A percentile compares a stretch with the other conserved stretches of the same genome.
Conservation (phyloP, 805 yeast species). For the Ogataea saltuana region DNA sequence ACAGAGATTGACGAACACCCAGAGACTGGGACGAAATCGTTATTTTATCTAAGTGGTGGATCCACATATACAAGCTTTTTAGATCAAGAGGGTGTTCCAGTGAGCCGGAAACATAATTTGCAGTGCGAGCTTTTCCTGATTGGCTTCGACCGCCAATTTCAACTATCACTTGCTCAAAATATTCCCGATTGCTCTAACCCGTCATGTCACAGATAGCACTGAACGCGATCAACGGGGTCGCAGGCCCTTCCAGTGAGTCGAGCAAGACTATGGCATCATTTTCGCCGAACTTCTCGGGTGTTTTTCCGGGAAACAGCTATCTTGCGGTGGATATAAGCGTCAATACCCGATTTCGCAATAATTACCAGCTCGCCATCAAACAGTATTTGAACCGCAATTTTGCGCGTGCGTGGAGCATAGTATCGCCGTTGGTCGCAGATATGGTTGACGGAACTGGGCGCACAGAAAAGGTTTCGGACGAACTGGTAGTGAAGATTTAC, state of each 20-base stretch:
- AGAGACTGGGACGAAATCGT: neutral
- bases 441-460: slow-evolving; percentile 11
- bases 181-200: no score
- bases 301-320: no score
- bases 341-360: slow-evolving; percentile 23
- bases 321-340: slow-evolving; percentile 16
- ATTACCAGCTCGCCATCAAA: slow-evolving; percentile 43
- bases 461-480: slow-evolving; percentile 2
- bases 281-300: slow-evolving; percentile 13
- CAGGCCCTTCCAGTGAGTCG: neutral
- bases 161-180: no score
- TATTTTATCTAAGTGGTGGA: neutral
- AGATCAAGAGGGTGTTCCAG: neutral
- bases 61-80: neutral
- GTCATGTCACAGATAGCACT: slow-evolving; percentile 18
- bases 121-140: no score
- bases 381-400: slow-evolving; percentile 40
- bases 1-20: neutral
- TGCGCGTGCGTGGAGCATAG: slow-evolving; percentile 29
- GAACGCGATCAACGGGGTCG: slow-evolving; percentile 13
- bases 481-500: slow-evolving; percentile 23
- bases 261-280: neutral
- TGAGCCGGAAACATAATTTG: no score
- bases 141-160: no score
- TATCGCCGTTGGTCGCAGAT: slow-evolving; percentile 24